Conservation (phyloP, 2,329 filamentous ascomycete genomes). For the Zymoseptoria ardabiliae region DNA sequence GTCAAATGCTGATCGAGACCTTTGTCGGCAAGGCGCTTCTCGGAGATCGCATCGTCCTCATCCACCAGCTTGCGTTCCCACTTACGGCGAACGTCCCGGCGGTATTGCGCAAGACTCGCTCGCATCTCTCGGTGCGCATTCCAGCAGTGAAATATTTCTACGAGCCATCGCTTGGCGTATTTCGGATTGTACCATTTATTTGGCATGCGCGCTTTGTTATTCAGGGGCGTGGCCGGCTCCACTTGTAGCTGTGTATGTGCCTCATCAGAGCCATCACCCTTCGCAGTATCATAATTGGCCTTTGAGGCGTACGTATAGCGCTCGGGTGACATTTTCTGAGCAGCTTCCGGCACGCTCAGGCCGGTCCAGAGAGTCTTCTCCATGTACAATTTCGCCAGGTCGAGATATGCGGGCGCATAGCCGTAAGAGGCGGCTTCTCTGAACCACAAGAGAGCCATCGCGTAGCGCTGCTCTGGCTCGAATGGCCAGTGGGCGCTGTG, state of each 20-base stretch:
- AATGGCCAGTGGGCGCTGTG: slow-evolving; percentile 23
- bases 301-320: slow-evolving; percentile 23
- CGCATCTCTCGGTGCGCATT: slow-evolving; percentile 5
- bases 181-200: slow-evolving; percentile 20
- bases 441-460: slow-evolving; percentile 26
- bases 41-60: slow-evolving; percentile 7
- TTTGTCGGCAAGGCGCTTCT: neutral
- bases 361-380: slow-evolving; percentile 19
- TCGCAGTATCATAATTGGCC: slow-evolving; percentile 14
- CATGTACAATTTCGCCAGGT: slow-evolving; percentile 19
- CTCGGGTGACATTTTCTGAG: slow-evolving; percentile 15
- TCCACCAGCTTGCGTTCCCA: neutral
- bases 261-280: neutral
- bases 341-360: slow-evolving; percentile 18
- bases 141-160: slow-evolving; percentile 21
- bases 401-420: slow-evolving; percentile 26
- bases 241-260: neutral
- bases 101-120: neutral
- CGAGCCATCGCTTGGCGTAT: slow-evolving; percentile 16
- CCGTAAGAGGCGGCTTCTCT: slow-evolving; percentile 8
- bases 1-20: slow-evolving; percentile 1
- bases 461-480: slow-evolving; percentile 17
- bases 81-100: neutral
- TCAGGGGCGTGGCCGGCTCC: neutral
- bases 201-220: neutral